Base-by-base conservation (phyloP, 257 asterid genomes). In the Parsonsia alboflavescens region DNA sequence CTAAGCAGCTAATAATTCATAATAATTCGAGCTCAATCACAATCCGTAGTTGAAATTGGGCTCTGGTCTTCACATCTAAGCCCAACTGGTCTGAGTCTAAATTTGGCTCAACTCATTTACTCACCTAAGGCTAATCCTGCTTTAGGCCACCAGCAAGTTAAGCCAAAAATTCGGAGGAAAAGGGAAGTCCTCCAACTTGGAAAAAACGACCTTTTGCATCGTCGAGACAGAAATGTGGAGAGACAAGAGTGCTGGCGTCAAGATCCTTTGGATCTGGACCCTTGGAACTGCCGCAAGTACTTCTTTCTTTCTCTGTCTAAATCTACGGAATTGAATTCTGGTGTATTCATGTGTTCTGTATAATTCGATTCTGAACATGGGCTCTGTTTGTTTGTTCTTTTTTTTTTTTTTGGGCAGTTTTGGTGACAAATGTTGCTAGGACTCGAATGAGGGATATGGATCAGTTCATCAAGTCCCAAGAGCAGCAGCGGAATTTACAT, bases 241-340 rank as follows among this genome's bases (percentile, higher is more conserved):
- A 80, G 91, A 89, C 80, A 91, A 84, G 82, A 89, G 94, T 61
- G 90, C 96, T 3, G 97, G 94, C n/a, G 89, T 91, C 52, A 89
- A 91, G 93, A 91, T 89, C 86, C 92, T 89, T 10, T 89, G 96
- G 96, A 33, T 89, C 66, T 89, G 96, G 97, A 90, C 96, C 61
- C 75, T 89, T 77, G 97, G 97, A 75, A 89, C 97, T 63, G 97
- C 97, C 30, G 97, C 93, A 33, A 82, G 97, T 91, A 82, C 64
- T 45, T 28, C 57, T 50, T 7, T 45, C 17, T 28, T 70, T 36
- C 28, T 24, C 44, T 3, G 10, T 10, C 16, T 48, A 13, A 2
- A 16, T 8, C 5, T 22, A 19, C 68, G 3, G 39, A 59, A 28
- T 30, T 17, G 26, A 59, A 12, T 26, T 11, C 11, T 59, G 39